These are phyloP conservation scores for Saprolegnia diclina DNA, from an alignment of 352 stramenopile genomes.

Conservation along the genomic window DNA sequence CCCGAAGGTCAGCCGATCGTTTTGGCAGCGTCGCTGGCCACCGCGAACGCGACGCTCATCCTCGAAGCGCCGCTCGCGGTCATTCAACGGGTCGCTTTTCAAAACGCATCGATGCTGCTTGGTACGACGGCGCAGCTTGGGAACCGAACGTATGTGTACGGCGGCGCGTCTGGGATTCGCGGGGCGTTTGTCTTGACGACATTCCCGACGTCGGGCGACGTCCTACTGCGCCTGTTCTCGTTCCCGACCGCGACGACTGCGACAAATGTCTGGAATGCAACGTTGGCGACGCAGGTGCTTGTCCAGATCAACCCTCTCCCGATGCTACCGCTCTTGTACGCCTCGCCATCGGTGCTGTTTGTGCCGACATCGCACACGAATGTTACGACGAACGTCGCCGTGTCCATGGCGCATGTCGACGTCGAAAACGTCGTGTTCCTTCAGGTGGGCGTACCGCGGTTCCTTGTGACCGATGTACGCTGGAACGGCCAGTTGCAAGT, in stretches of 20 bases:
- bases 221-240: not conserved
- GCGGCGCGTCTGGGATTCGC: not conserved
- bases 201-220: not conserved
- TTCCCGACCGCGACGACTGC: not conserved
- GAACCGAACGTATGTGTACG: not conserved
- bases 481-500: not conserved
- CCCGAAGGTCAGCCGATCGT: not conserved
- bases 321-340: not conserved
- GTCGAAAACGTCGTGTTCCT: not conserved
- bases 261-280: not conserved
- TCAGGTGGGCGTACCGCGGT: not conserved
- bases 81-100: not conserved
- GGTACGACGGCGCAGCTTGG: not conserved
- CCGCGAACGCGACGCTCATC: not conserved
- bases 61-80: not conserved
- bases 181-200: not conserved
- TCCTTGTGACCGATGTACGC: not conserved
- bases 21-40: not conserved
- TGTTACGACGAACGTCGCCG: not conserved
- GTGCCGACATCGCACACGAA: not conserved
- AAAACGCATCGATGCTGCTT: not conserved
- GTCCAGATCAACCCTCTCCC: not conserved
- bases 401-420: not conserved
- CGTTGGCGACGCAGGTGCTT: not conserved
- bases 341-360: not conserved